Evolutionary conservation across 2,329 filamentous ascomycete species (phyloP).

Genomic region (Penicillium sp.): DNA sequence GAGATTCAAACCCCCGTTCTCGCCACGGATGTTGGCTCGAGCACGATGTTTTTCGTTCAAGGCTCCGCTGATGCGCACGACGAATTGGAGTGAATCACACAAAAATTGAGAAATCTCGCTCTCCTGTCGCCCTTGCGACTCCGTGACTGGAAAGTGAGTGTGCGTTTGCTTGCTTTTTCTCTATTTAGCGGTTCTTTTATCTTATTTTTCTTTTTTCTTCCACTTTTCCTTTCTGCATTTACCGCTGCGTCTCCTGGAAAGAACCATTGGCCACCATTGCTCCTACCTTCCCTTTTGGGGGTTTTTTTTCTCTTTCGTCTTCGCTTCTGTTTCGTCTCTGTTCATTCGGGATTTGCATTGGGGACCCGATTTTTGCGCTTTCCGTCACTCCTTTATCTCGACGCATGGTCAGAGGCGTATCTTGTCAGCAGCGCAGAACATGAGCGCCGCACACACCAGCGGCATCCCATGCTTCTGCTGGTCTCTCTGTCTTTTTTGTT

Average conservation of each 20-base stretch:
- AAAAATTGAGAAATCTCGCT: background rate
- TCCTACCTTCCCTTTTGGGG: too few relatives aligned
- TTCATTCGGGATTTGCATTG: too few relatives aligned
- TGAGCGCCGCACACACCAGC: too few relatives aligned
- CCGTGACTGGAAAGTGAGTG: background rate
- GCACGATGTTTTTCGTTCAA: conserved; percentile 6
- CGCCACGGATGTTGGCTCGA: background rate
- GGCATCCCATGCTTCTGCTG: too few relatives aligned
- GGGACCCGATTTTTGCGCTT: background rate
- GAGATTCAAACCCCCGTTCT: background rate
- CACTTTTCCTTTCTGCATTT: background rate
- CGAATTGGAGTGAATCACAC: conserved; percentile 11
- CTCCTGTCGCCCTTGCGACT: background rate
- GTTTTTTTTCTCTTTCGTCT: background rate
- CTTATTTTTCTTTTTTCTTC: too few relatives aligned
- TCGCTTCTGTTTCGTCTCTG: background rate
- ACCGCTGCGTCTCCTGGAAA: conserved; percentile 9
- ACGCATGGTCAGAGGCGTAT: conserved; percentile 2
- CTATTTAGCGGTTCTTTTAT: conserved; percentile 11
- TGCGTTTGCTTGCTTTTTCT: background rate
- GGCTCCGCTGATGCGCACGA: conserved; percentile 8
- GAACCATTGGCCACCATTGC: too few relatives aligned
- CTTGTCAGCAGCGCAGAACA: too few relatives aligned
- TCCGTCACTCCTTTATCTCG: conserved; percentile 5
- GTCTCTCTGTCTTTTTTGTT: too few relatives aligned